phyloP scores from a whole-genome alignment of 2,329 filamentous ascomycete genomes.

The Pseudomassariella vexata region DNA sequence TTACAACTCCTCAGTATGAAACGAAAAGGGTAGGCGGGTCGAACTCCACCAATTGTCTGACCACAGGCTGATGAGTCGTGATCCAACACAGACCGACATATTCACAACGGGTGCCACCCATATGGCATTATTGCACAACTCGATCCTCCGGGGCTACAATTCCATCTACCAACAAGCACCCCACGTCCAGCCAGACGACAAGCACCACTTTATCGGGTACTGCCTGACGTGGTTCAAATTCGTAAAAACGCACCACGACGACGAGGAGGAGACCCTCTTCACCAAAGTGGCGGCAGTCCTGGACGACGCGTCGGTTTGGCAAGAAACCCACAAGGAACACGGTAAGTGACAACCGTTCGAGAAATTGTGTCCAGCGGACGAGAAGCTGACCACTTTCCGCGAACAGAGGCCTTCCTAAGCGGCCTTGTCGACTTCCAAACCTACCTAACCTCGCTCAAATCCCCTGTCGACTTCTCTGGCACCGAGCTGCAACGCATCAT shows the following conservation, averaged over 20 bases:
- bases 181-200: slow-evolving; percentile 44
- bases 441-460: slow-evolving; percentile 40
- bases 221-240: slow-evolving; percentile 52
- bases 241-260: slow-evolving; percentile 54
- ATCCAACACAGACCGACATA: slow-evolving; percentile 41
- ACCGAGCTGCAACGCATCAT: slow-evolving; percentile 42
- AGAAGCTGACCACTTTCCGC: background rate
- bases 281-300: slow-evolving; percentile 47
- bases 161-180: slow-evolving; percentile 56
- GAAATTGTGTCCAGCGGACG: background rate
- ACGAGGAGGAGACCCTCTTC: slow-evolving; percentile 53
- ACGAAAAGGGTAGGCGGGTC: slow-evolving; percentile 39
- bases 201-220: slow-evolving; percentile 52
- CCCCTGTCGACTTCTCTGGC: slow-evolving; percentile 36
- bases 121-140: slow-evolving; percentile 57
- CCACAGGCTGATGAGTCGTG: no score
- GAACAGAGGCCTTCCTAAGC: slow-evolving; percentile 39
- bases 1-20: slow-evolving; percentile 46
- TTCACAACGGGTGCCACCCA: slow-evolving; percentile 55
- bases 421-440: slow-evolving; percentile 45
- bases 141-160: slow-evolving; percentile 59
- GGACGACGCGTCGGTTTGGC: slow-evolving; percentile 43
- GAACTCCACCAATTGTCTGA: no score
- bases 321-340: slow-evolving; percentile 48
- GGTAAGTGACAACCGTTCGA: slow-evolving; percentile 26